phyloP scores from a whole-genome alignment of 805 yeast species.

The Brettanomyces sp. region DNA sequence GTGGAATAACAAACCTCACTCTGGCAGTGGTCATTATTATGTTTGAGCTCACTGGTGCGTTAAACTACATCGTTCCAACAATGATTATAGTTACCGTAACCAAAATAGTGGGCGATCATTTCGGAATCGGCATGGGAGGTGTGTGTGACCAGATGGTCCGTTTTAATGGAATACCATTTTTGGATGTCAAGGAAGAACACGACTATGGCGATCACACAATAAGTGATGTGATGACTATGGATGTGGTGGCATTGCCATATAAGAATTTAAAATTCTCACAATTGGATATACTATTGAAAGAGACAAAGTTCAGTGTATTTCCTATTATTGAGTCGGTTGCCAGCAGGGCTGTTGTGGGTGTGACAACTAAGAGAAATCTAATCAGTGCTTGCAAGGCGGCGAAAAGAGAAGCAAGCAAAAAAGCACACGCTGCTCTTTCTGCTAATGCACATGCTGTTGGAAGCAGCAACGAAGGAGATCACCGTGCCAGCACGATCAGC shows the following conservation, averaged over 20 bases:
- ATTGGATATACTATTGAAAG: conserved; percentile 25
- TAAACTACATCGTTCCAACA: conserved; percentile 83
- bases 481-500: neutral
- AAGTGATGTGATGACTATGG: conserved; percentile 53
- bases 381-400: neutral
- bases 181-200: conserved; percentile 64
- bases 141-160: conserved; percentile 93
- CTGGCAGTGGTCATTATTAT: conserved; percentile 90
- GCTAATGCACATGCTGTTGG: too few relatives aligned
- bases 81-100: conserved; percentile 94
- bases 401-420: neutral
- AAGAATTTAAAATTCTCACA: conserved; percentile 25
- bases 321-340: conserved; percentile 39
- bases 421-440: neutral
- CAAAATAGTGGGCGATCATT: conserved; percentile 62
- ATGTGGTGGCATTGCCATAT: conserved; percentile 29
- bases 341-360: neutral
- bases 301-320: conserved; percentile 34
- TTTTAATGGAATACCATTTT: conserved; percentile 79
- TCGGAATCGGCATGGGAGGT: conserved; percentile 67
- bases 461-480: neutral
- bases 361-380: neutral
- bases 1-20: conserved; percentile 90
- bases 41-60: conserved; percentile 95
- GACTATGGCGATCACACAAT: conserved; percentile 39